Evolutionary conservation across 257 asterid genomes (phyloP).

Genomic region (Gardenia jasminoides): DNA sequence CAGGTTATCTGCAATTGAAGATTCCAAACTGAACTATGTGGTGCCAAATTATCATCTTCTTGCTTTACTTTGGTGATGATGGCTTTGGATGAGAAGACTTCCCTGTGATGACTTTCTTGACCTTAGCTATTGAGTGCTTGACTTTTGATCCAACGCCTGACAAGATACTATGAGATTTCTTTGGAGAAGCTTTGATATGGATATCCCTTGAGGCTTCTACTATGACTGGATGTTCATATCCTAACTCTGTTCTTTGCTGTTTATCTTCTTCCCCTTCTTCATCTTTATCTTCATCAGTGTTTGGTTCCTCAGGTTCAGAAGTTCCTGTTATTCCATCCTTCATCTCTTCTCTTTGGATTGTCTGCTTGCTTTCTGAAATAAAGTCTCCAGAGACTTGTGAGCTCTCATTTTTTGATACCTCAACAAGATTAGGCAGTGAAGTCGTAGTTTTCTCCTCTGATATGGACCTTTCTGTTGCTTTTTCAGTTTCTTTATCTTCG

Average conservation of each 20-base stretch:
- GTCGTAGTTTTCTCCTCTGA: conserved; percentile 16
- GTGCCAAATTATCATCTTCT: not conserved
- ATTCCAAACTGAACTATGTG: not conserved
- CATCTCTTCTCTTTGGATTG: conserved; percentile 25
- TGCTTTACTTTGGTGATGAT: conserved; percentile 48
- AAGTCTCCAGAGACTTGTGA: conserved; percentile 11
- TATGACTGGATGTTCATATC: conserved; percentile 54
- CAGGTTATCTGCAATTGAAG: not conserved
- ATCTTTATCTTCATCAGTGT: conserved; percentile 34
- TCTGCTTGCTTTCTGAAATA: conserved; percentile 26
- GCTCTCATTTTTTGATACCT: conserved; percentile 26
- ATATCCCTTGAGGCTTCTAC: conserved; percentile 53
- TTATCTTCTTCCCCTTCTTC: conserved; percentile 44
- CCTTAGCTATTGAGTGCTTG: conserved; percentile 88
- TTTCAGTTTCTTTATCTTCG: conserved; percentile 8
- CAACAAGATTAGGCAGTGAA: conserved; percentile 36
- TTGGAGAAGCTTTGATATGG: conserved; percentile 52
- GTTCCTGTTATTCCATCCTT: conserved; percentile 28
- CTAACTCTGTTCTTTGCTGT: conserved; percentile 27
- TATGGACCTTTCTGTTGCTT: conserved; percentile 1
- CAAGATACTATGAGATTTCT: conserved; percentile 71
- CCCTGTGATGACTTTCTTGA: conserved; percentile 80
- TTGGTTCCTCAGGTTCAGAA: conserved; percentile 31
- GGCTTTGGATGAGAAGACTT: conserved; percentile 61
- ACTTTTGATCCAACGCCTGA: conserved; percentile 90